phyloP scores from a whole-genome alignment of 331 rosid genomes.

The Prunus yedoensis region DNA sequence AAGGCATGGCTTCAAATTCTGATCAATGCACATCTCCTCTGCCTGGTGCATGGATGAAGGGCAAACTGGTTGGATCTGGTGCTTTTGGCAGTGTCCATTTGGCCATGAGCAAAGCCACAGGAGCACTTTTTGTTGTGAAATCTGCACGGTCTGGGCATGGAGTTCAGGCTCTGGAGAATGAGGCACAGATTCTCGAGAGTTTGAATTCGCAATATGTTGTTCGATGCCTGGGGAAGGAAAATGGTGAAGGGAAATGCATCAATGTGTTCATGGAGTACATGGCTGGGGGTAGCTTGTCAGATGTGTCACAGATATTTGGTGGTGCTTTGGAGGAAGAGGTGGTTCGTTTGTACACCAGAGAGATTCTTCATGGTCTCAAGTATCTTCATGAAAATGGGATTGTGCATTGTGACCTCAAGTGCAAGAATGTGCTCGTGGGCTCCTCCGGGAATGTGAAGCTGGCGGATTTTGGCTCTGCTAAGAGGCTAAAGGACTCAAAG shows the following conservation, averaged over 20 bases:
- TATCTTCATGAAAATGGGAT: constrained; percentile 50
- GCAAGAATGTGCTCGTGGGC: constrained; percentile 65
- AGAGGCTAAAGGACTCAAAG: constrained; percentile 21
- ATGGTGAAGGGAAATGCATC: constrained; percentile 10
- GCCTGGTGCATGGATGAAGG: constrained; percentile 53
- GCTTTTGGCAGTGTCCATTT: constrained; percentile 60
- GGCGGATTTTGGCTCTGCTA: constrained; percentile 68
- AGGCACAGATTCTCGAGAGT: constrained; percentile 40
- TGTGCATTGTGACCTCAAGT: constrained; percentile 61
- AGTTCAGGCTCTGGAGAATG: constrained; percentile 35
- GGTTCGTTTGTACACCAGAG: constrained; percentile 51
- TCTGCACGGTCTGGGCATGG: constrained; percentile 37
- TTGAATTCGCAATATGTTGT: constrained; percentile 45
- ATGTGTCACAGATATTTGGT: constrained; percentile 49
- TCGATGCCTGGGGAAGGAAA: constrained; percentile 46
- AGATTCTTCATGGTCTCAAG: constrained; percentile 47
- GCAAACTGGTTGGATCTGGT: constrained; percentile 58
- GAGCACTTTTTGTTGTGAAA: constrained; percentile 61
- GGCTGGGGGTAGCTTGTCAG: constrained; percentile 68
- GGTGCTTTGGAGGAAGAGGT: constrained; percentile 56
- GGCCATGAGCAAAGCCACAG: constrained; percentile 55
- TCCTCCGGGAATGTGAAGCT: constrained; percentile 57
- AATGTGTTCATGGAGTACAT: constrained; percentile 68
- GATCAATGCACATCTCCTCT: constrained; percentile 18
- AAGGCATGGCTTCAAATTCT: constrained; percentile 22